Evolutionary conservation across 345 rosid genomes (phyloP), one percentile per base, ranked within the genome.

Genomic region (Euphorbia pulcherrima): DNA sequence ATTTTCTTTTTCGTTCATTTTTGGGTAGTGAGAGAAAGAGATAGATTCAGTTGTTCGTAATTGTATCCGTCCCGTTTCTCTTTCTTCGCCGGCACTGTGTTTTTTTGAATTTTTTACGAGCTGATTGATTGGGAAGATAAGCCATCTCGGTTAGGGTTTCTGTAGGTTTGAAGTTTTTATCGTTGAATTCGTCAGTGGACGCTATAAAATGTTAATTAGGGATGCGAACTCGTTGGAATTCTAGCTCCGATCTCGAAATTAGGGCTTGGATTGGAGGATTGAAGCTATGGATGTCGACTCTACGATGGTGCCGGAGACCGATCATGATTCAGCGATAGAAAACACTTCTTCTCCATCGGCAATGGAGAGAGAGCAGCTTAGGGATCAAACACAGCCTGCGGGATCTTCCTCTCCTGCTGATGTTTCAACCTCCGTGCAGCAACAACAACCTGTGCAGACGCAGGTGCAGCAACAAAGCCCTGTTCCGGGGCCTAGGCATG

Each of bases 401-500:
- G 84, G 73, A 66, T 52, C 81, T 59, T 56, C 83, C 70, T 40
- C 75, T 41, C 51, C 76, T 27, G 61, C 65, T 60, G 78, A 72
- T 2, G 67, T 12, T 67, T 55, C 78, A 33, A 64, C 80, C 20
- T 35, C 81, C 13, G 67, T 57, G 27, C 75, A 71, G 65, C 80
- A 53, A 2, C 57, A 53, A 53, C 57, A 53, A 53, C 57, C 13
- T 16, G 74, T 39, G 55, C 78, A 59, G 71, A 68, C 65, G 65
- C 73, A 51, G 33, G 70, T 56, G 54, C 88, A 78, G 72, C 77
- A 69, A 60, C 78, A 64, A 69, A 69, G 78, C 30, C 73, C 82
- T 5, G 87, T 83, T 75, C 87, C 67, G 44, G 97, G 97, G 41
- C 97, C 97, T 48, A 88, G 97, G 78, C 87, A 85, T 35, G 99